phyloP scores from a whole-genome alignment of 2,329 filamentous ascomycete species.

The Pezicula neosporulosa region DNA sequence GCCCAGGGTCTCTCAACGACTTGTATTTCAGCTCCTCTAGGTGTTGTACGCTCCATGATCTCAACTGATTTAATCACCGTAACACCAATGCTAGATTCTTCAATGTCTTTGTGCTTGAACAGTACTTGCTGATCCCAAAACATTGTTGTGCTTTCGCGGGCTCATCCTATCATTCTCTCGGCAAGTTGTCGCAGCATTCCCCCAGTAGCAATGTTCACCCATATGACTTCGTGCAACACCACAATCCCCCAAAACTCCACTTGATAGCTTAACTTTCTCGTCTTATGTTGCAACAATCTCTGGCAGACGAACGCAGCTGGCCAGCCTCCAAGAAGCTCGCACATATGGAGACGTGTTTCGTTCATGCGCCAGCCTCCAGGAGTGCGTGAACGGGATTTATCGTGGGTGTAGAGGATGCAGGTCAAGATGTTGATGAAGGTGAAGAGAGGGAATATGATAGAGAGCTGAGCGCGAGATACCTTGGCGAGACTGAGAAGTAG shows the following conservation, averaged over 20 bases:
- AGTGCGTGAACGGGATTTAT: neutral
- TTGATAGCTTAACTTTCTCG: neutral
- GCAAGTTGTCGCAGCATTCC: neutral
- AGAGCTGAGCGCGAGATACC: neutral
- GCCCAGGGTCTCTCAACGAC: no score
- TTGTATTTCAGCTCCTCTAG: no score
- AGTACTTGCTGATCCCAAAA: no score
- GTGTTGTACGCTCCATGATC: no score
- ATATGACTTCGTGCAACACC: neutral
- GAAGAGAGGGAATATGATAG: neutral
- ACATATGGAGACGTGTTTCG: neutral
- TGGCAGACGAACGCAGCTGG: neutral
- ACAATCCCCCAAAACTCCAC: neutral
- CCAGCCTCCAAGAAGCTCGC: neutral
- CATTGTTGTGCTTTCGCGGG: no score
- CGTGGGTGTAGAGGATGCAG: neutral
- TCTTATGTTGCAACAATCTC: neutral
- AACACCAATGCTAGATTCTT: no score
- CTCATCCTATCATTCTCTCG: no score
- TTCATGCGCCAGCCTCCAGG: neutral
- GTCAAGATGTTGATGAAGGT: neutral
- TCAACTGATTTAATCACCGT: no score
- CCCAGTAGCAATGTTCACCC: neutral
- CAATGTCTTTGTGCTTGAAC: no score
- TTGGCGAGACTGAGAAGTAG: neutral